Percentiles rank a stretch among this genome's conserved stretches.
Conservation (phyloP, 805 yeast species). For the Starmerella riodocensis region DNA sequence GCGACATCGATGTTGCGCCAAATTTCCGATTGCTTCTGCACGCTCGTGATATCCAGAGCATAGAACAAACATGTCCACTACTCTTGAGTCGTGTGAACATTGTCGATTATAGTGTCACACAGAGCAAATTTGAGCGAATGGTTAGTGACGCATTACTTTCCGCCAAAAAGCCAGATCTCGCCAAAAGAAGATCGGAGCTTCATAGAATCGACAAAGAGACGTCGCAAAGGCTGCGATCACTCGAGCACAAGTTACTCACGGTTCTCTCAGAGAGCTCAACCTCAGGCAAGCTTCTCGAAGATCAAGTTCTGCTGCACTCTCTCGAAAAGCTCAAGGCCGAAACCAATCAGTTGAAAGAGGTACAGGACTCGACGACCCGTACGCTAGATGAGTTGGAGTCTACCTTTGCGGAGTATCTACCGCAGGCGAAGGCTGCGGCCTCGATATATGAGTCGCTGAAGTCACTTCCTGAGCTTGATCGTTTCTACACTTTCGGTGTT, state of each 20-base stretch:
- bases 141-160: slow-evolving; percentile 45
- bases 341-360: slow-evolving; percentile 38
- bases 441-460: slow-evolving; percentile 38
- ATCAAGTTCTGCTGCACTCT: slow-evolving; percentile 43
- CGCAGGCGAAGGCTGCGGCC: slow-evolving; percentile 46
- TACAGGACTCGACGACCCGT: slow-evolving; percentile 40
- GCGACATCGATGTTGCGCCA: slow-evolving; percentile 52
- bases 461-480: slow-evolving; percentile 31
- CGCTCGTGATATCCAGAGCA: slow-evolving; percentile 41
- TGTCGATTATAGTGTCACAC: slow-evolving; percentile 62
- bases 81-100: slow-evolving; percentile 49
- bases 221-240: slow-evolving; percentile 36
- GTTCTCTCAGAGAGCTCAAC: slow-evolving; percentile 39
- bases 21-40: slow-evolving; percentile 48
- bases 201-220: slow-evolving; percentile 47
- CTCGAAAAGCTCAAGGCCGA: slow-evolving; percentile 57
- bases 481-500: slow-evolving; percentile 49
- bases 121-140: slow-evolving; percentile 49
- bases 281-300: slow-evolving; percentile 47
- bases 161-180: slow-evolving; percentile 53
- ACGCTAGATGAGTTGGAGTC: slow-evolving; percentile 45
- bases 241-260: slow-evolving; percentile 48
- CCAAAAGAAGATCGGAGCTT: slow-evolving; percentile 41
- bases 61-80: slow-evolving; percentile 35
- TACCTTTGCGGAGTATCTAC: slow-evolving; percentile 35